Base-by-base conservation (phyloP, 441 rosid species). In the Hura crepitans region DNA sequence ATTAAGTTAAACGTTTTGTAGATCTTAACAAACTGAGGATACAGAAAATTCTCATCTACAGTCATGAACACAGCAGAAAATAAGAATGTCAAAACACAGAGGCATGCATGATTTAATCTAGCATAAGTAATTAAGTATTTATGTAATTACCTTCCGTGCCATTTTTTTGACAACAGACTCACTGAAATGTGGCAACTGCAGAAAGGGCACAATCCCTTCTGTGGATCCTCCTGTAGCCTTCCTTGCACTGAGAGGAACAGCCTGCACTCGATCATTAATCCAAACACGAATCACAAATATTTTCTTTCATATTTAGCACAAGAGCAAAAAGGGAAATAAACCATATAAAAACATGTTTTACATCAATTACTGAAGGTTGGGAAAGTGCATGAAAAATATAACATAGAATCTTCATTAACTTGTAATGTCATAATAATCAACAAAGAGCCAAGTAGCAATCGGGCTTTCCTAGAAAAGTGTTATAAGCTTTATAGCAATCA, bases 211-310 rank as follows among this genome's bases (percentile, higher is more conserved):
- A 81, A 77, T 80, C 72, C 98, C 97, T 82, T 95, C 96, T 50
- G 92, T 45, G 57, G 93, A 87, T 79, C 94, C 97, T 65, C 97
- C 96, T 10, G 82, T 85, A 45, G 93, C 62, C 83, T 95, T 95
- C 85, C 91, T 89, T 46, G 96, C 87, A 86, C 98, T 92, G 66
- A 95, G 93, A 75, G 98, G 98, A 85, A 95, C 96, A 76, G 94
- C 97, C 97, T 90, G 86, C 72, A 54, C 79, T 62, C 39, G 72
- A 58, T 72, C 72, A 70, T 50, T 6, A 50, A 66, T 18, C 51
- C 65, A 74, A 71, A 35, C n/a, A 18, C 66, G 43, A 66, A 50
- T 17, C 13, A 43, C 33, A 31, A n/a, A 6, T 2, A 46, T 55
- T 22, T 56, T 15, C n/a, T 15, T 6, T 5, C 10, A 15, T n/a